These are phyloP conservation scores for Eucalyptus tenuipes DNA, from an alignment of 345 rosid species.

Conservation along the genomic window DNA sequence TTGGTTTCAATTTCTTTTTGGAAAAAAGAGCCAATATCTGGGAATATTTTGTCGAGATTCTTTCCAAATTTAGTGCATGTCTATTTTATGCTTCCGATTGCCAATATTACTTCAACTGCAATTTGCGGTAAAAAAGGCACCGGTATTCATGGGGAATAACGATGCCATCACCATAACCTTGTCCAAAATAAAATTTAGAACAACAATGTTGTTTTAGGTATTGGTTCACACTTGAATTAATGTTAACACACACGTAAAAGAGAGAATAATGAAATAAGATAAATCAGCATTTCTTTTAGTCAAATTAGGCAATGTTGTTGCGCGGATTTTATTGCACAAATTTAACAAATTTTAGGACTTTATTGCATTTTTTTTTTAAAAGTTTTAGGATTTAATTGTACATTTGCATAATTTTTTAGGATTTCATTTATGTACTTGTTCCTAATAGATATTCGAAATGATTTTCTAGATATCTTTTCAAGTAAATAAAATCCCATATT, in stretches of 20 bases:
- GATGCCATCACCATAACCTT: not conserved
- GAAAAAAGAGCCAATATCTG: too few species aligned
- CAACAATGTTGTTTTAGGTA: not conserved
- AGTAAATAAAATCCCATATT: too few species aligned
- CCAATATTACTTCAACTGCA: too few species aligned
- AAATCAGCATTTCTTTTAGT: not conserved
- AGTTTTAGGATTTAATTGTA: not conserved
- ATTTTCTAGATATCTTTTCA: too few species aligned
- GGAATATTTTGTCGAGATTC: too few species aligned
- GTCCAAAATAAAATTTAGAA: not conserved
- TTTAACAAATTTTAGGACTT: not conserved
- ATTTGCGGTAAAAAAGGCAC: not conserved
- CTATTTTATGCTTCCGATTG: not conserved
- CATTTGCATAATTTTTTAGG: not conserved
- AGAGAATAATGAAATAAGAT: not conserved
- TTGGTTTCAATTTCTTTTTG: not conserved
- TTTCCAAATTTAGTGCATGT: not conserved
- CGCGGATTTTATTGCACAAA: accelerated
- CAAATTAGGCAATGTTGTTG: not conserved
- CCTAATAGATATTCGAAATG: too few species aligned
- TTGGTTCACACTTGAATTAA: not conserved
- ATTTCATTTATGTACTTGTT: not conserved
- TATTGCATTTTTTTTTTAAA: not conserved
- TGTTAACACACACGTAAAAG: not conserved
- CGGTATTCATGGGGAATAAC: not conserved